Evolutionary conservation across 495 filamentous ascomycete genomes (phyloP), one percentile per base, ranked within the genome.

Genomic region (Chaetomium fimeti): DNA sequence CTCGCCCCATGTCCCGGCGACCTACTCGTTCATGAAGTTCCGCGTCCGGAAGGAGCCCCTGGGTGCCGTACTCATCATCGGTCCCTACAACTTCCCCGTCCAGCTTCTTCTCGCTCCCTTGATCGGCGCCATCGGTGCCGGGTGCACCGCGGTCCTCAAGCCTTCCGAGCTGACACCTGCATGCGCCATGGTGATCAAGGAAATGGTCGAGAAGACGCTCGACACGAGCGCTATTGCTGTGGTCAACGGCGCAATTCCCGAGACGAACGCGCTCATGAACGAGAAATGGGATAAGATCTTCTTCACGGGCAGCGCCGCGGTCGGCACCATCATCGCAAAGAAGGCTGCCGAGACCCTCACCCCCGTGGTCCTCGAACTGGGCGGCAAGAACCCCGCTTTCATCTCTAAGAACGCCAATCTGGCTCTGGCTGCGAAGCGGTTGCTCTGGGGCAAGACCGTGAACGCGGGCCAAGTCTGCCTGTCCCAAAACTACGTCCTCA

Each of bases 271-370:
- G 7, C 77, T 98, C 40, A 81, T 98, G 15, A 85, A 92, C 57
- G 85, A 92, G 76, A 92, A 92, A 70, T 98, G 92, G 91, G 93
- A 95, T 76, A 97, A 96, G 82, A 93, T 98, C 68, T 93, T 95
- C 80, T 98, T 96, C 79, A 98, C 94, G 18, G 94, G 94, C 52
- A 84, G 83, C 66, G 78, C 81, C 13, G 78, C 71, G 42, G 93
- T 97, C 43, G 94, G 90, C 57, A 90, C 82, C 53, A 93, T 98
- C 76, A 87, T 98, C 68, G 86, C 92, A 25, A 91, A 92, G 78
- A 94, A 94, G 66, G 94, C 94, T 6, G 93, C 94, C 45, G 90
- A 94, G 75, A 88, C 91, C 45, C 79, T 98, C 60, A 98, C 94
- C 5, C 94, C 94, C 0, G 89, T 96, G 24, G 82, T 85, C 42